These are phyloP conservation scores for Phytophthora sansomeana DNA, from an alignment of 352 stramenopile species.

Conservation along the genomic window DNA sequence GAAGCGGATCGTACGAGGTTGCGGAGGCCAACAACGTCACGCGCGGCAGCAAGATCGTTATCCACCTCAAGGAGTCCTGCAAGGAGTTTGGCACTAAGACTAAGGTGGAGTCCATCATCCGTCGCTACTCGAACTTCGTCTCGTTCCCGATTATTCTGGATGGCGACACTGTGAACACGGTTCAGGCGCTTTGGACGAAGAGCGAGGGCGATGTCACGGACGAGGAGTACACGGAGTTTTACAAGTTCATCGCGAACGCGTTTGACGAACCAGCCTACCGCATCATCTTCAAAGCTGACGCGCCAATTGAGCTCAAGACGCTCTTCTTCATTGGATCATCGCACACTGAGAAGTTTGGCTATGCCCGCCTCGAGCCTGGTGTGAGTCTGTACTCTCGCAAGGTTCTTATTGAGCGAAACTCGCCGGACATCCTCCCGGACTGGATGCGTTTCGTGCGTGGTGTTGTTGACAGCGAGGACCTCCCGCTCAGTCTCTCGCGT, in stretches of 20 bases:
- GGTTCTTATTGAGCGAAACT: conserved; percentile 99
- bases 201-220: conserved; percentile 96
- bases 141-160: conserved; percentile 99
- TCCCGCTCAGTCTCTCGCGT: conserved; percentile 98
- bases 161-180: conserved; percentile 97
- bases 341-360: conserved; percentile 98
- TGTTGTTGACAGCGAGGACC: conserved; percentile 97
- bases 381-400: conserved; percentile 99
- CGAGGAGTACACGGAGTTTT: conserved; percentile 97
- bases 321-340: conserved; percentile 97
- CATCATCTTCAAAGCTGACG: conserved; percentile 98
- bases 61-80: conserved; percentile 97
- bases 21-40: conserved; percentile 69
- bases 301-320: conserved; percentile 98
- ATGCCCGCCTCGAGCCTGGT: conserved; percentile 95
- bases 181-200: conserved; percentile 98
- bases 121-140: conserved; percentile 99
- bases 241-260: conserved; percentile 97
- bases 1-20: conserved; percentile 86
- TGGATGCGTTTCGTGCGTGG: conserved; percentile 95
- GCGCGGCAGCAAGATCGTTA: conserved; percentile 97
- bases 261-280: conserved; percentile 95
- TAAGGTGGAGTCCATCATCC: conserved; percentile 97
- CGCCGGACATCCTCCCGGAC: conserved; percentile 97
- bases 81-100: conserved; percentile 94